Base-by-base conservation (phyloP, 169 alveolate genomes). In the Plasmodium cynomolgi region DNA sequence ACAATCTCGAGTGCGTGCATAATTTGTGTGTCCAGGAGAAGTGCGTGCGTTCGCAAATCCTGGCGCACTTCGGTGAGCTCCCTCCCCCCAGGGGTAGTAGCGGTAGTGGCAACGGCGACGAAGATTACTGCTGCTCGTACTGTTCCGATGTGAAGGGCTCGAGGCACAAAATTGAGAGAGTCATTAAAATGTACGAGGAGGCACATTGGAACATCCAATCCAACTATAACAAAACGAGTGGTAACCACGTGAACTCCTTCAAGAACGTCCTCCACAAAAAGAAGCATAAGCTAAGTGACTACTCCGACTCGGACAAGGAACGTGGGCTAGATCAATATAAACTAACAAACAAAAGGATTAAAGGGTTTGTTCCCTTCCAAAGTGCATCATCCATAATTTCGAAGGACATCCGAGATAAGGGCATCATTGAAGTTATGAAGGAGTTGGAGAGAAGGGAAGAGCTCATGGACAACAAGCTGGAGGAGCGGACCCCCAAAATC, bases 351-450 rank as follows among this genome's bases (percentile, higher is more conserved):
- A 75, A 77, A 54, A 74, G 26, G 72, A 86, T 86, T 56, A 86
- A 86, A 54, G 93, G 84, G n/a, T 77, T 39, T 77, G 85, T 86
- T 20, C 93, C 93, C 37, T 86, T 86, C 81, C 93, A 86, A 39
- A 86, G 85, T 33, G 93, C 93, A n/a, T 86, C 93, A n/a, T 86
- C 93, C 1, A 86, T 86, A 9, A 86, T 86, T 34, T 56, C 93
- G 6, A 86, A 86, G 31, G 86, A 86, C 9, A 77, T 86, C 2
- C 34, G 93, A 75, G 85, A 54, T 11, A 86, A 86, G 44, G 93
- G 93, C 26, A 71, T 86, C 23, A 29, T 56, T 34, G 93, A 86
- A 86, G 93, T 86, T 20, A 86, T 86, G 93, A 86, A 86, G 81
- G 93, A 86, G 81, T 56, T 86, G 68, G 93, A 86, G 71, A 86